phyloP scores from a whole-genome alignment of 495 filamentous ascomycete genomes.

The Talaromyces wortmannii region DNA sequence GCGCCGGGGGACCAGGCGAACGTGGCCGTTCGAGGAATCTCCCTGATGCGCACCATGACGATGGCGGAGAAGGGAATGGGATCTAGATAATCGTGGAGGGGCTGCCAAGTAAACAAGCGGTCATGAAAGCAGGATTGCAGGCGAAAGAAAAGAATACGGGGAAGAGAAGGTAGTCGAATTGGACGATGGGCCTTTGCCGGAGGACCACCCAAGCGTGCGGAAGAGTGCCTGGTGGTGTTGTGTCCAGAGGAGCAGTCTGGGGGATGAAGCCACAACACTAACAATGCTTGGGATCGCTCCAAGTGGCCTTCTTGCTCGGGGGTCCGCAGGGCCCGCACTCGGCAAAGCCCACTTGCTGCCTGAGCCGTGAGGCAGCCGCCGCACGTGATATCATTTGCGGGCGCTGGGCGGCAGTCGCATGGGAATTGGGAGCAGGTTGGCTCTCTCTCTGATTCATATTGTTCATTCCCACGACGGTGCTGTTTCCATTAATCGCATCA shows the following conservation, averaged over 20 bases:
- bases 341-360: neutral
- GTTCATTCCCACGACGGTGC: neutral
- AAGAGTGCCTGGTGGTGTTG: neutral
- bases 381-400: conserved; percentile 2
- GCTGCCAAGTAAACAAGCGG: conserved; percentile 6
- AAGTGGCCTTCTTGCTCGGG: conserved; percentile 7
- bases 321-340: neutral
- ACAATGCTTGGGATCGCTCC: neutral
- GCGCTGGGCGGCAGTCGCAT: neutral
- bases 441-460: too few species aligned
- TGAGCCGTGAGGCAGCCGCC: neutral
- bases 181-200: neutral
- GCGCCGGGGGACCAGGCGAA: conserved; percentile 91
- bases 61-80: conserved; percentile 11
- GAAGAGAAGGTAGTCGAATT: neutral
- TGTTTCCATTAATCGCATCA: neutral
- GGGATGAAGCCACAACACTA: neutral
- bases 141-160: conserved; percentile 6
- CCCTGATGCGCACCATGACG: conserved; percentile 89
- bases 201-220: neutral
- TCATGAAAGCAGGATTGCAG: conserved; percentile 12
- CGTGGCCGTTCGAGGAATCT: conserved; percentile 91
- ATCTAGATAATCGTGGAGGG: conserved; percentile 10
- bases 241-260: neutral
- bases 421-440: too few species aligned